Evolutionary conservation across 1,139 yeast genomes (phyloP).

Genomic region (Lodderomyces orthopsilosis): DNA sequence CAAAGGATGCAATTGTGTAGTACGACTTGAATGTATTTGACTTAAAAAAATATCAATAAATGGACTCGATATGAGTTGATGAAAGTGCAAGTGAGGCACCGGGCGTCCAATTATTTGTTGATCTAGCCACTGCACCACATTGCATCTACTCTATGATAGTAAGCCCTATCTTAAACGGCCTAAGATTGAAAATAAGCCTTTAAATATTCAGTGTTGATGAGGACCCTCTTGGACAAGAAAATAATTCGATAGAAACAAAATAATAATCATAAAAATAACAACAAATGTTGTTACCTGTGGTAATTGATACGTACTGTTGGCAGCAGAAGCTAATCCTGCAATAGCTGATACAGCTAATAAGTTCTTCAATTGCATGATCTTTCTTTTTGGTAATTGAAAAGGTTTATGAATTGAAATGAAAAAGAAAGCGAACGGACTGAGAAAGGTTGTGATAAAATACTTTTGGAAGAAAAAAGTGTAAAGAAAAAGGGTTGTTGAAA

Average conservation of each 20-base stretch:
- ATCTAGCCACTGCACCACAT: too few relatives aligned
- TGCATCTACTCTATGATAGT: too few relatives aligned
- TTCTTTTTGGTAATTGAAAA: background rate
- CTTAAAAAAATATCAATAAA: too few relatives aligned
- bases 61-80: too few relatives aligned
- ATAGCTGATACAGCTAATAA: slow-evolving; percentile 44
- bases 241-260: background rate
- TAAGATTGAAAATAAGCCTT: too few relatives aligned
- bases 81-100: too few relatives aligned
- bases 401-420: slow-evolving; percentile 2
- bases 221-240: slow-evolving; percentile 2
- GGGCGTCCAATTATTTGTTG: too few relatives aligned
- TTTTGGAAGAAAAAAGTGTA: background rate
- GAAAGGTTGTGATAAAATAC: background rate
- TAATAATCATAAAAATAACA: background rate
- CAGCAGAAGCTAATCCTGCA: slow-evolving; percentile 45
- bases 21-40: too few relatives aligned
- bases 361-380: slow-evolving; percentile 50
- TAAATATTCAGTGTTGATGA: too few relatives aligned
- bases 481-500: slow-evolving; percentile 1
- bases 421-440: slow-evolving; percentile 3
- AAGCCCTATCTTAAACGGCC: too few relatives aligned
- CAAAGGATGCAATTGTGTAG: too few relatives aligned
- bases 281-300: background rate
- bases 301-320: slow-evolving; percentile 45